Evolutionary conservation across 2,329 filamentous ascomycete species (phyloP).

Genomic region (Ilyonectria mors-panacis): DNA sequence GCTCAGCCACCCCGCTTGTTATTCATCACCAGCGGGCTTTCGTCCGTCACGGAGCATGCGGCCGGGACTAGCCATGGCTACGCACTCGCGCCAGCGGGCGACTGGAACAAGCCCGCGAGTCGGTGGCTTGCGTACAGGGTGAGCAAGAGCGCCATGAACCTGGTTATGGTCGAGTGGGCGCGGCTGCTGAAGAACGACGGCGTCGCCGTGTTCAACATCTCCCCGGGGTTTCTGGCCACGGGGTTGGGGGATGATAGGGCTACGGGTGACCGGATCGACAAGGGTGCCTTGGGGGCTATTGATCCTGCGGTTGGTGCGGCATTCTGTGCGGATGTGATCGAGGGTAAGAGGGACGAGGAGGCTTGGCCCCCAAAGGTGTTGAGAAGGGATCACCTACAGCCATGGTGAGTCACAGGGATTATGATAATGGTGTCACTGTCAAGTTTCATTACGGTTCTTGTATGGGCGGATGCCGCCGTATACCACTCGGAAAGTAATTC

Average conservation of each 20-base stretch:
- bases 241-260: background rate
- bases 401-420: background rate
- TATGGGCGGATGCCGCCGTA: background rate
- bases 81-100: background rate
- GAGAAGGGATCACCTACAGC: background rate
- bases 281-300: background rate
- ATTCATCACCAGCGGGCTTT: background rate
- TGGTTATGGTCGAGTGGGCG: background rate
- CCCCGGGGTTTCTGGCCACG: background rate
- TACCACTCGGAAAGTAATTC: background rate
- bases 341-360: background rate
- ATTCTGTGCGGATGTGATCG: constrained; percentile 1
- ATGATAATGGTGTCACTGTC: background rate
- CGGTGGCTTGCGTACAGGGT: background rate
- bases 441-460: background rate
- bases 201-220: constrained; percentile 1
- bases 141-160: constrained; percentile 1
- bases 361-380: constrained; percentile 1
- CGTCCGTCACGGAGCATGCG: background rate
- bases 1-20: background rate
- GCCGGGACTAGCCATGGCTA: background rate
- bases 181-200: constrained; percentile 1
- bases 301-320: background rate
- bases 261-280: background rate
- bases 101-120: background rate